Conservation (phyloP, 2,329 filamentous ascomycete genomes). For the Aspergillus tubingensis region DNA sequence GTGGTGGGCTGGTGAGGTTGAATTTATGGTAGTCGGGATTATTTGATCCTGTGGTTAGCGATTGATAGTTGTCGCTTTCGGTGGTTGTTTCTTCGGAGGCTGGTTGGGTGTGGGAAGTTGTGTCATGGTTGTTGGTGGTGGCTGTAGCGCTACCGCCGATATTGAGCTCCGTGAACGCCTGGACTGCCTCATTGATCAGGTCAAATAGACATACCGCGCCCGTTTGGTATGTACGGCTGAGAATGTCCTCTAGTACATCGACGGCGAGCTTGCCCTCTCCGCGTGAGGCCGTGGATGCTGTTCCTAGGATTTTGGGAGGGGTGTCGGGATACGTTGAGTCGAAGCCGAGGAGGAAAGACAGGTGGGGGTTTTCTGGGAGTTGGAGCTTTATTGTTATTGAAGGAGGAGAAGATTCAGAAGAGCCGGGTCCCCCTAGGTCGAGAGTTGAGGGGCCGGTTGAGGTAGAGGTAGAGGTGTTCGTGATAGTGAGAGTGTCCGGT, state of each 20-base stretch:
- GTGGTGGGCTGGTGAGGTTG: conserved; percentile 47
- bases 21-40: conserved; percentile 27
- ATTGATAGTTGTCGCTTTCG: background rate
- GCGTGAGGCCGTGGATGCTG: conserved; percentile 71
- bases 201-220: conserved; percentile 88
- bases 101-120: conserved; percentile 8
- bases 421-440: conserved; percentile 27
- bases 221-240: conserved; percentile 68
- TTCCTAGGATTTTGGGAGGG: conserved; percentile 73
- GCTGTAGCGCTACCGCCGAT: conserved; percentile 29
- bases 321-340: conserved; percentile 71
- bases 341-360: conserved; percentile 63
- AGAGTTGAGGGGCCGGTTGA: conserved; percentile 25
- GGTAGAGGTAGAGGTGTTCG: conserved; percentile 23
- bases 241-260: conserved; percentile 66
- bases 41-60: conserved; percentile 14
- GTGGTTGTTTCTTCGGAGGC: background rate
- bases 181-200: conserved; percentile 68
- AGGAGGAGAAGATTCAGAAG: conserved; percentile 19
- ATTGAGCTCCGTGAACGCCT: conserved; percentile 58
- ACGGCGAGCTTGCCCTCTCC: conserved; percentile 73
- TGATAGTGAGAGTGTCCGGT: conserved; percentile 60
- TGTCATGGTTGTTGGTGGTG: background rate
- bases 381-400: conserved; percentile 60
- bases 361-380: conserved; percentile 60